phyloP scores from a whole-genome alignment of 768 basidiomycete species.

The Auricularia sp. region DNA sequence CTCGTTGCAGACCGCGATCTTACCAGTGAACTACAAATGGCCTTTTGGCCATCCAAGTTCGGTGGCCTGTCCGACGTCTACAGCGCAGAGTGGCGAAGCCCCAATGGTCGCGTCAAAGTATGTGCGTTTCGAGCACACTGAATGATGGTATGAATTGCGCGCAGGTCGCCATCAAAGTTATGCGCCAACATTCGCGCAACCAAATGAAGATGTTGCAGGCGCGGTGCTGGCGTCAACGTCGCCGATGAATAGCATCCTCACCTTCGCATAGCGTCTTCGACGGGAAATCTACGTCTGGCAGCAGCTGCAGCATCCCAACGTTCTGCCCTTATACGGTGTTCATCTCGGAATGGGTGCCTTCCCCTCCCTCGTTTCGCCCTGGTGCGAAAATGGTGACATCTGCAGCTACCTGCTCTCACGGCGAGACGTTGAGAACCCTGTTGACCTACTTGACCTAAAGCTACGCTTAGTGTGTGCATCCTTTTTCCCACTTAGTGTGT shows the following conservation, averaged over 20 bases:
- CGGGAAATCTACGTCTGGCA: conserved; percentile 10
- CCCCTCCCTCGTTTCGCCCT: conserved; percentile 20
- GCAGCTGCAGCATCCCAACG: conserved; percentile 14
- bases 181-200: neutral
- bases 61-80: neutral
- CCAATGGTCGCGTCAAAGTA: neutral
- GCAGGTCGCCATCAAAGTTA: neutral
- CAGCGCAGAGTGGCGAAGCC: neutral
- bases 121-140: neutral
- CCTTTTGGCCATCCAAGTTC: neutral
- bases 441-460: neutral
- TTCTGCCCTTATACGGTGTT: conserved; percentile 16
- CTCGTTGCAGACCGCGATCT: neutral
- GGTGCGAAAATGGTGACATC: conserved; percentile 17
- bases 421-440: neutral
- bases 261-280: neutral
- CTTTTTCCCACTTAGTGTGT: neutral
- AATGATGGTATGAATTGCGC: neutral
- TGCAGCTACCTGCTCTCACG: conserved; percentile 12
- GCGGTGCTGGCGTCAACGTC: neutral
- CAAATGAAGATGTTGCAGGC: neutral
- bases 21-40: neutral
- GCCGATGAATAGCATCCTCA: neutral
- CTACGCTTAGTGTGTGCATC: neutral
- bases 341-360: conserved; percentile 12